Percentiles rank a stretch among this genome's conserved stretches.
Evolutionary conservation across 257 asterid species (phyloP).

Genomic region (Fraxinus americana): DNA sequence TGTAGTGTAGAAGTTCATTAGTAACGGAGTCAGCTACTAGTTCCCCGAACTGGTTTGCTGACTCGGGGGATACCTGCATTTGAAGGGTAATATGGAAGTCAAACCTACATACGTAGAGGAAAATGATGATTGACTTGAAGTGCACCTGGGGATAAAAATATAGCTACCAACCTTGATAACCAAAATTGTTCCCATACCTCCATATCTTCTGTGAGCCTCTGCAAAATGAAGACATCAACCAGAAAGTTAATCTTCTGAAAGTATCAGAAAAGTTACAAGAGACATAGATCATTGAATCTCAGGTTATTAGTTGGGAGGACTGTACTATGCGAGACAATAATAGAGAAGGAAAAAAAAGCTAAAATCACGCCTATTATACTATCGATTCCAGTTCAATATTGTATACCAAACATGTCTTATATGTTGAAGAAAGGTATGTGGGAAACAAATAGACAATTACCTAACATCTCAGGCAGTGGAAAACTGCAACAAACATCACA

Average conservation of each 20-base stretch:
- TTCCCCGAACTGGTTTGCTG: constrained; percentile 83
- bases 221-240: constrained; percentile 25
- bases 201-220: constrained; percentile 71
- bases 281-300: background rate
- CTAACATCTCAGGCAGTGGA: constrained; percentile 80
- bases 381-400: background rate
- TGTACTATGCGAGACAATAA: background rate
- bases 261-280: background rate
- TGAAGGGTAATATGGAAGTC: background rate
- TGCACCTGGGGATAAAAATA: background rate
- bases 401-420: background rate
- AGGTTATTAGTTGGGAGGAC: background rate
- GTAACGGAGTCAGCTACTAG: constrained; percentile 81
- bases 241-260: constrained; percentile 8
- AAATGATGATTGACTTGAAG: background rate
- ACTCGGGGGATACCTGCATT: constrained; percentile 76
- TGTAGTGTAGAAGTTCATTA: constrained; percentile 79
- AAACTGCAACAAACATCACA: constrained; percentile 92
- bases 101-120: background rate
- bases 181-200: constrained; percentile 81
- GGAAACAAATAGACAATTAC: constrained; percentile 37
- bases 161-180: constrained; percentile 61
- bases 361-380: background rate
- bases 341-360: background rate
- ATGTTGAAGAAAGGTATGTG: background rate